Conservation (phyloP, 768 basidiomycete genomes). For the Auricularia sp. region DNA sequence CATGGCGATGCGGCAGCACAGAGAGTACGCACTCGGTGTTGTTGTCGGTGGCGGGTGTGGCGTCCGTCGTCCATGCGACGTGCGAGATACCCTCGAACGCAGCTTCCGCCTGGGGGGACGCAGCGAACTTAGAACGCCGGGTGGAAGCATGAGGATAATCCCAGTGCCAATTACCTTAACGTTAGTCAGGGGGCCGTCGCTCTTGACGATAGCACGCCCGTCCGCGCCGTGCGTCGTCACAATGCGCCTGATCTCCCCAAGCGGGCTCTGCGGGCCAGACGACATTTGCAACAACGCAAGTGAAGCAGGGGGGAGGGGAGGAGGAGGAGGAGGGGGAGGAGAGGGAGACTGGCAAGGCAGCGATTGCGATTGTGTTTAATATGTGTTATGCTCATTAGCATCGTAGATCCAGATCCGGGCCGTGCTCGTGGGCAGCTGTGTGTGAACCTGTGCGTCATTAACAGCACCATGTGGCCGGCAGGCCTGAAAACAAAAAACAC, state of each 20-base stretch:
- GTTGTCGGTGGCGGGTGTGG: constrained; percentile 46
- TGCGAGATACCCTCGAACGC: constrained; percentile 18
- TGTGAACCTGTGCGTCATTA: neutral
- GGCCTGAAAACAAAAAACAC: no score
- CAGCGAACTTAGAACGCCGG: neutral
- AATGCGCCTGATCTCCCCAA: constrained; percentile 30
- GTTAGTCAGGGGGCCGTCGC: constrained; percentile 20
- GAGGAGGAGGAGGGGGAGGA: neutral
- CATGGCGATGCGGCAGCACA: no score
- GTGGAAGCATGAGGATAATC: neutral
- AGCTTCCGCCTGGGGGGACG: neutral
- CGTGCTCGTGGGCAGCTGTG: neutral
- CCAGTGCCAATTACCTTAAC: constrained; percentile 14
- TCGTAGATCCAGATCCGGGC: neutral
- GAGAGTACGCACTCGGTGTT: constrained; percentile 29
- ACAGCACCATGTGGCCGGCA: neutral
- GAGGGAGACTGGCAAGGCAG: neutral
- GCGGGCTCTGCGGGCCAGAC: constrained; percentile 18
- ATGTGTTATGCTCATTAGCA: neutral
- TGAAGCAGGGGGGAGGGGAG: neutral
- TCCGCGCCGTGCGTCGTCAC: constrained; percentile 39
- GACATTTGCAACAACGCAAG: neutral
- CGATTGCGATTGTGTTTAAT: no score
- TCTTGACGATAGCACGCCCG: constrained; percentile 34
- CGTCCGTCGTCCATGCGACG: constrained; percentile 40